Conservation (phyloP, 164 flowering plant species). For the Nelumbo lutea region DNA sequence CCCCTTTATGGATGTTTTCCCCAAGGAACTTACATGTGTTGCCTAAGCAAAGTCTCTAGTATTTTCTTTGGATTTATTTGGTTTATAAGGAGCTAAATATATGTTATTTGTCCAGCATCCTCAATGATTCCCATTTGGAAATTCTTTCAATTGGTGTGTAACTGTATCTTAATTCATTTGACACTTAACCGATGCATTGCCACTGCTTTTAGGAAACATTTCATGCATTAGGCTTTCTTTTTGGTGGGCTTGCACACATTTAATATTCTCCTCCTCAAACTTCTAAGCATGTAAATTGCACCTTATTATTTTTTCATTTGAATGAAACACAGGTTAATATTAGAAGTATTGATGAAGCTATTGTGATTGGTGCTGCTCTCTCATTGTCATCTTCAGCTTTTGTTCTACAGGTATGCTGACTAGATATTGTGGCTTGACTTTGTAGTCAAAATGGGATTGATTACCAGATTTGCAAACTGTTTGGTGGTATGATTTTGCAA, state of each 20-base stretch:
- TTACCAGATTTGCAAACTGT: not conserved
- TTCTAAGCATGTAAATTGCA: not conserved
- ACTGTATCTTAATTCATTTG: not conserved
- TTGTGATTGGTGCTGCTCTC: constrained; percentile 97
- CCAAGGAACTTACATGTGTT: too few relatives aligned
- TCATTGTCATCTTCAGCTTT: constrained; percentile 98
- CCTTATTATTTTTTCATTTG: not conserved
- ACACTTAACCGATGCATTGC: not conserved
- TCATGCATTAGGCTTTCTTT: not conserved
- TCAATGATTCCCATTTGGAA: too few relatives aligned
- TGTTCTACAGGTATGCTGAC: constrained; percentile 79
- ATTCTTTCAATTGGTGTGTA: too few relatives aligned
- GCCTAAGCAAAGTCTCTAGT: not conserved
- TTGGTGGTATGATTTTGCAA: not conserved
- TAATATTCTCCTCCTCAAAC: not conserved
- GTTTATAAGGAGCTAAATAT: not conserved
- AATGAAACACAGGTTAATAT: constrained; percentile 73
- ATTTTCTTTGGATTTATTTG: not conserved
- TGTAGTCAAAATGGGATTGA: not conserved
- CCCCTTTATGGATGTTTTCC: too few relatives aligned
- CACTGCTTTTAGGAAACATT: not conserved
- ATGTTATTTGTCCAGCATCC: not conserved
- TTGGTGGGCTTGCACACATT: not conserved
- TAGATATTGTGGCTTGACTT: constrained; percentile 2
- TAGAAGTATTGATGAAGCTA: constrained; percentile 92